Evolutionary conservation across 2,329 filamentous ascomycete genomes (phyloP), one percentile per base, ranked within the genome.

Genomic region (Microdochium trichocladiopsis): DNA sequence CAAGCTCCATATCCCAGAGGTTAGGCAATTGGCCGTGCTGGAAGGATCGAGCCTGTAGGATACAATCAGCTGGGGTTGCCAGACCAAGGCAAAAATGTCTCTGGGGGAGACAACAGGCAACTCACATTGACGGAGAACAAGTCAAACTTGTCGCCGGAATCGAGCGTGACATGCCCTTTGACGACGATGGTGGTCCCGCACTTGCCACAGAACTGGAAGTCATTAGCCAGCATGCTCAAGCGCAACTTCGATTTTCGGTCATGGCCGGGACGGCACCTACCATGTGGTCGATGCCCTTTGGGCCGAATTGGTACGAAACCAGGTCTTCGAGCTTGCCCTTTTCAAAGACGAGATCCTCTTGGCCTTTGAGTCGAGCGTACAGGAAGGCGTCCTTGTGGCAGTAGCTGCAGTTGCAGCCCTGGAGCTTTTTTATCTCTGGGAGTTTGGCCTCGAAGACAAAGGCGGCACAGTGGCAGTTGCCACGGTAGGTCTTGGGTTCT

Each of bases 341-440:
- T 4, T 25, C 25, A 14, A 25, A 48, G 4, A 16, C 14, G 24
- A 48, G n/a, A n/a, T 48, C 47, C 14, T 8, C 60, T 2, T 56
- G 59, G 1, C 57, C 55, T 3, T 61, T 59, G 6, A 66, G 61
- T 31, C 69, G 52, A 24, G 50, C 37, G 60, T 58, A 76, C 36
- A 76, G 61, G 45, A 73, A 73, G 16, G 66, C 74, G 61, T 77
- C 78, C 58, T 72, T 78, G 59, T 57, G 60, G 63, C 86, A 86
- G 57, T 86, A 79, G 67, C 82, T 87, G 69, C 87, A 89, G 66
- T 85, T 84, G 68, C 86, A 87, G 60, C 79, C 73, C 4, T 67
- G 62, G 5, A 74, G 75, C 4, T 72, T 65, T 59, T 79, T 80
- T 55, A 88, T 74, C 61, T 86, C 80, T 22, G 82, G 79, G 12